Evolutionary conservation across 768 basidiomycete species (phyloP).

Genomic region (Tylopilus balloui): DNA sequence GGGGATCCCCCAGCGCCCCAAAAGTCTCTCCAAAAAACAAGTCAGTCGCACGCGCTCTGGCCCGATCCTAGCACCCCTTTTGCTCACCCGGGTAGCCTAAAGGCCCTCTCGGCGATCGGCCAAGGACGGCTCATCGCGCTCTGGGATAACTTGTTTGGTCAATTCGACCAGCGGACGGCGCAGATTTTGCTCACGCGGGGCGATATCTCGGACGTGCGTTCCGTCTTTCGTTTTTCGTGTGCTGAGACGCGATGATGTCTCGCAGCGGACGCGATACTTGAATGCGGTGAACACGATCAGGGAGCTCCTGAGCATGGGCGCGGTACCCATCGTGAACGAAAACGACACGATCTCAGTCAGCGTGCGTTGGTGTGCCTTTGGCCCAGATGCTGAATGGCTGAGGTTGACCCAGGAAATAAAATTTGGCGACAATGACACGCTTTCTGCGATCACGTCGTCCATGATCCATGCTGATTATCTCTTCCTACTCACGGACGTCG

Average conservation of each 20-base stretch:
- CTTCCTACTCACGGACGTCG: constrained; percentile 94
- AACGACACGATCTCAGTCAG: constrained; percentile 98
- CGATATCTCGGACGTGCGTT: constrained; percentile 90
- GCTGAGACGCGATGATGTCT: constrained; percentile 4
- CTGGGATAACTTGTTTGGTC: constrained; percentile 95
- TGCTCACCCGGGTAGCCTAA: constrained; percentile 22
- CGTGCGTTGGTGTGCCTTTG: constrained; percentile 45
- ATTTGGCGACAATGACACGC: constrained; percentile 98
- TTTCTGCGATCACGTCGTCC: constrained; percentile 94
- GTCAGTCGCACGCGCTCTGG: constrained; percentile 42
- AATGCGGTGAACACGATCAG: constrained; percentile 96
- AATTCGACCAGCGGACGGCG: constrained; percentile 91
- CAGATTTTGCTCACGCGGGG: constrained; percentile 92
- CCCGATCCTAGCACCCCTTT: neutral
- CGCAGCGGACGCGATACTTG: constrained; percentile 86
- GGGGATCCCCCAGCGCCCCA: constrained; percentile 75
- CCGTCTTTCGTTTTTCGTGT: neutral
- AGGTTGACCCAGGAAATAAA: constrained; percentile 81
- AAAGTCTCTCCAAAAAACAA: constrained; percentile 87
- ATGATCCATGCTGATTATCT: constrained; percentile 99
- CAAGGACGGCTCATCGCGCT: constrained; percentile 94
- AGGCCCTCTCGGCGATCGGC: constrained; percentile 96
- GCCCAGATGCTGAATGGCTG: neutral
- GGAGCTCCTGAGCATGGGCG: constrained; percentile 88
- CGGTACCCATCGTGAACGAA: constrained; percentile 97